Base-by-base conservation (phyloP, 306 rosid genomes). In the Morella rubra region DNA sequence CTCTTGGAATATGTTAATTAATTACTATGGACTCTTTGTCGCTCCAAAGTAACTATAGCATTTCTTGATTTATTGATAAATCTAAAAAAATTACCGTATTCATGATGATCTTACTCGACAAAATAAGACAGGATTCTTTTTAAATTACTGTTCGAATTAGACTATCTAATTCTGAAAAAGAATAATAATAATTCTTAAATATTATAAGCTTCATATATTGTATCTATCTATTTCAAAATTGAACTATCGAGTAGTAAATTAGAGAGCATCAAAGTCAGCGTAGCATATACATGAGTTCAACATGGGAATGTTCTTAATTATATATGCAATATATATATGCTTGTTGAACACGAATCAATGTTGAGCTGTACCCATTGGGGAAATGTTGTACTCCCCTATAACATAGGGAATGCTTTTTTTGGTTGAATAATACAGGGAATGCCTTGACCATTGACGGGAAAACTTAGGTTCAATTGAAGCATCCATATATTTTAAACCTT, bases 381-480 rank as follows among this genome's bases (percentile, higher is more conserved):
- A 69, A 47, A 69, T 46, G 55, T 10, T 40, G 73, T 22, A 7
- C 32, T 46, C 9, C 55, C 73, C 40, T 19, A 49, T 49, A 65
- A 22, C 4, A 42, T 58, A 56, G 62, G 70, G 70, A 41, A 40
- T 42, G 22, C 49, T 16, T 65, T 65, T 41, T 27, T 27, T 37
- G 68, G 45, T 61, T 65, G 70, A 65, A 41, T 41, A 18, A 41
- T 65, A 65, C 44, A 51, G 60, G 15, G 49, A 71, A 18, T 51
- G 58, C 49, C 24, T 52, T 40, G 75, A 37, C 59, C 45, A 22
- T 49, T 47, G 49, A 41, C 62, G 11, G 53, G n/a, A 9, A 73
- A 56, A 24, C 69, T 49, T 41, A 71, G 53, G 37, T 44, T 40
- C 5, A 37, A 71, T 37, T 3, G 47, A 72, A 71, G n/a, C 41